Evolutionary conservation across 2,329 filamentous ascomycete species (phyloP).

Genomic region (Blumeria hordei): DNA sequence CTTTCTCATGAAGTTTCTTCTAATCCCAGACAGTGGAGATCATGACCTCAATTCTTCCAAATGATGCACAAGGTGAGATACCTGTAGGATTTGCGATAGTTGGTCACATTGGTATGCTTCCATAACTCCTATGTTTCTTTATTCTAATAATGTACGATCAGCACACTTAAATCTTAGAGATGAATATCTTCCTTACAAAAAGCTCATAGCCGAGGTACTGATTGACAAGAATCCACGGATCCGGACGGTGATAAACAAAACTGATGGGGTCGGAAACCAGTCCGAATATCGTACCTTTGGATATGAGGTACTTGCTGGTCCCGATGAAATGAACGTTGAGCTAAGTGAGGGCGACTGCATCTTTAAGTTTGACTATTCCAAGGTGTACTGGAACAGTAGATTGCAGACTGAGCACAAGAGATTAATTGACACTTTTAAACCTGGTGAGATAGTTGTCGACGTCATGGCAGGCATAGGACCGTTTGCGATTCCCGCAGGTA

Average conservation of each 20-base stretch:
- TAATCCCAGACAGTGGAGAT: slow-evolving; percentile 31
- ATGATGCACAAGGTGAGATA: slow-evolving; percentile 55
- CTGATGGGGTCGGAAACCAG: slow-evolving; percentile 63
- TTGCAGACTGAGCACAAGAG: slow-evolving; percentile 75
- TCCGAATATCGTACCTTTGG: slow-evolving; percentile 78
- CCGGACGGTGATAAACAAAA: slow-evolving; percentile 86
- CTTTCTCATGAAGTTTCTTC: slow-evolving; percentile 1
- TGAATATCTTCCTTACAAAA: slow-evolving; percentile 63
- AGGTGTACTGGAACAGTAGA: slow-evolving; percentile 95
- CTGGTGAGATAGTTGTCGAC: slow-evolving; percentile 78
- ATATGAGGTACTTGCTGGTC: slow-evolving; percentile 72
- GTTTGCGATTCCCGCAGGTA: slow-evolving; percentile 78
- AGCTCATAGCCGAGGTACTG: slow-evolving; percentile 63
- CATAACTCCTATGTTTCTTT: no score
- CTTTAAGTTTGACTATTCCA: slow-evolving; percentile 86
- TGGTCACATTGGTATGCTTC: slow-evolving; percentile 50
- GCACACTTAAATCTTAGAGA: slow-evolving; percentile 80
- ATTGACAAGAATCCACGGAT: slow-evolving; percentile 71
- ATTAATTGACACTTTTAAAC: slow-evolving; percentile 48
- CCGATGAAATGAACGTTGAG: slow-evolving; percentile 61
- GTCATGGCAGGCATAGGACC: slow-evolving; percentile 95
- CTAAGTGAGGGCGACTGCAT: slow-evolving; percentile 59
- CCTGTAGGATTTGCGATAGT: slow-evolving; percentile 72
- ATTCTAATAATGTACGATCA: slow-evolving; percentile 14
- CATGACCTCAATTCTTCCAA: slow-evolving; percentile 56